A percentile compares a stretch with the other conserved stretches of the same genome.
Conservation (phyloP, 2,329 filamentous ascomycete genomes). For the Aspergillus luchuensis region DNA sequence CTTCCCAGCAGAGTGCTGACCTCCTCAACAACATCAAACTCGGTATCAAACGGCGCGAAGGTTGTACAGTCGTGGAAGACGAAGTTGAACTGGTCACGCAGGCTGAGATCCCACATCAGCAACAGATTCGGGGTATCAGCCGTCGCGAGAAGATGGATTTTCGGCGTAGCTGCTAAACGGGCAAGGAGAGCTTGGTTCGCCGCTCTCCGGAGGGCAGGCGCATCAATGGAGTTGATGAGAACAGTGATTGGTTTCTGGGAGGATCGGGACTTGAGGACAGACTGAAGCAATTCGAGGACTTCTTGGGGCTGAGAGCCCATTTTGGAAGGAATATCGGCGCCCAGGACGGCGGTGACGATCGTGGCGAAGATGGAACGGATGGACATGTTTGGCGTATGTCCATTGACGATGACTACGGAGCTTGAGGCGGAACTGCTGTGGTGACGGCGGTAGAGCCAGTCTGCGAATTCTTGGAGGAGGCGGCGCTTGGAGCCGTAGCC, state of each 20-base stretch:
- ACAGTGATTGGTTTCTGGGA: slow-evolving; percentile 59
- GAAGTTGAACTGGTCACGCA: slow-evolving; percentile 82
- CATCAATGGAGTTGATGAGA: slow-evolving; percentile 85
- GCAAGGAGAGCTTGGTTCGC: slow-evolving; percentile 72
- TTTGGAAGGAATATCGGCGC: slow-evolving; percentile 47
- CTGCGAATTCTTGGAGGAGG: slow-evolving; percentile 74
- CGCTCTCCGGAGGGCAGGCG: slow-evolving; percentile 70
- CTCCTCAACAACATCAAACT: slow-evolving; percentile 84
- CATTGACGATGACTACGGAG: slow-evolving; percentile 82
- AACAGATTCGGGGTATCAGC: slow-evolving; percentile 86
- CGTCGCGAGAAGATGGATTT: slow-evolving; percentile 73
- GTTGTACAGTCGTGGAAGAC: slow-evolving; percentile 94
- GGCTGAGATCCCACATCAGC: slow-evolving; percentile 83
- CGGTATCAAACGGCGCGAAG: slow-evolving; percentile 71
- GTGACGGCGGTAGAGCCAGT: slow-evolving; percentile 60
- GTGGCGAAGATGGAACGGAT: slow-evolving; percentile 55
- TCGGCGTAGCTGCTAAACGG: slow-evolving; percentile 71
- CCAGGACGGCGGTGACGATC: slow-evolving; percentile 64
- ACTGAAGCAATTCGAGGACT: slow-evolving; percentile 67
- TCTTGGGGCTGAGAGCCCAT: slow-evolving; percentile 66
- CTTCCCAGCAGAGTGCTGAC: slow-evolving; percentile 85
- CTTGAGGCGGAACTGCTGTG: slow-evolving; percentile 36
- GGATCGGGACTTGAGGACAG: slow-evolving; percentile 57
- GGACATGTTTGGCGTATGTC: slow-evolving; percentile 61
- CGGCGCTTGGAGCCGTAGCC: slow-evolving; percentile 87